phyloP scores from a whole-genome alignment of 2,329 filamentous ascomycete species.

The Colletotrichum salicis region DNA sequence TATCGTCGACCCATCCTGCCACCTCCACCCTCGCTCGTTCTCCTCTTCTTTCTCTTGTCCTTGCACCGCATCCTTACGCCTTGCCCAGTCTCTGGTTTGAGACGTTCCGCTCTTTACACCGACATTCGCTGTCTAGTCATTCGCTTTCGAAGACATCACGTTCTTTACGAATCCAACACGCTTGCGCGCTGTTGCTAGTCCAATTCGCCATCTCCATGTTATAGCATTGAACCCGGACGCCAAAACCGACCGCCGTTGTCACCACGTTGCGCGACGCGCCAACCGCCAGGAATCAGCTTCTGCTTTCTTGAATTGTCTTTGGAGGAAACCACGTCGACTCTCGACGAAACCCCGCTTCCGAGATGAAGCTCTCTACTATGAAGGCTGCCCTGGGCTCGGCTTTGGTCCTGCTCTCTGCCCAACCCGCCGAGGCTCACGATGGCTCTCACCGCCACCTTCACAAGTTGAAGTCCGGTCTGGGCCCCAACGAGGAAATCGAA shows the following conservation, averaged over 20 bases:
- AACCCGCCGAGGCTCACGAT: constrained; percentile 50
- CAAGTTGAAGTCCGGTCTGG: constrained; percentile 11
- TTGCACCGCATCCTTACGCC: constrained; percentile 34
- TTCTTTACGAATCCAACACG: constrained; percentile 28
- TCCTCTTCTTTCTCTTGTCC: constrained; percentile 34
- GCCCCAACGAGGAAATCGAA: constrained; percentile 7
- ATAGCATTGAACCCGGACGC: constrained; percentile 27
- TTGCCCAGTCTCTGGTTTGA: constrained; percentile 30
- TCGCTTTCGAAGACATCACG: constrained; percentile 23
- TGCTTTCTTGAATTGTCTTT: constrained; percentile 7
- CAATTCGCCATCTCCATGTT: constrained; percentile 30
- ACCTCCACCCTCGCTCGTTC: constrained; percentile 28
- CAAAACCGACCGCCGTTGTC: constrained; percentile 11
- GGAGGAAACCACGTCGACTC: constrained; percentile 30
- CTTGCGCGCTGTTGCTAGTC: constrained; percentile 15
- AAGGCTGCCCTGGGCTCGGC: constrained; percentile 62
- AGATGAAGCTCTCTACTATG: constrained; percentile 65
- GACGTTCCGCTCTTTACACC: constrained; percentile 36
- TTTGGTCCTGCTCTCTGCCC: constrained; percentile 56
- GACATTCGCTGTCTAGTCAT: constrained; percentile 30
- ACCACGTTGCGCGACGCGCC: constrained; percentile 27
- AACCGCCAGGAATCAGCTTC: constrained; percentile 5
- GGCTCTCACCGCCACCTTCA: constrained; percentile 53
- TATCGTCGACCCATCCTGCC: constrained; percentile 35
- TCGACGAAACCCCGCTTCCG: constrained; percentile 36